Percentiles rank a stretch among this genome's conserved stretches.
phyloP scores from a whole-genome alignment of 495 filamentous ascomycete species.

The Aspergillus mulundensis region DNA sequence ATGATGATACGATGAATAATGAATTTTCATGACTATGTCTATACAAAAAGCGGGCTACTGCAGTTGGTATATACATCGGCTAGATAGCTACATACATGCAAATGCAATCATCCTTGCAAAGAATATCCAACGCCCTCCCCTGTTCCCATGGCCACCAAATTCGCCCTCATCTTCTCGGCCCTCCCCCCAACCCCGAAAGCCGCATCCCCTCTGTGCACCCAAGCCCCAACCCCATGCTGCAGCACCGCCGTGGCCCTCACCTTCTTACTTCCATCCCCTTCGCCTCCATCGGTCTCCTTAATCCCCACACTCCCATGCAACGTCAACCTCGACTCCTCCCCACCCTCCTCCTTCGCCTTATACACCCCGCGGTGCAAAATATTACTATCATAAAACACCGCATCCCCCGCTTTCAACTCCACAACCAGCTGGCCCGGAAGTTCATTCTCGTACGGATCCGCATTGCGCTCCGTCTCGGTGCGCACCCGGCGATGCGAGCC shows the following conservation, averaged over 20 bases:
- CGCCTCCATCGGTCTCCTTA: conserved; percentile 38
- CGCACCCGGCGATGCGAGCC: conserved; percentile 63
- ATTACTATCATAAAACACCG: conserved; percentile 85
- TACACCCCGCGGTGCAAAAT: conserved; percentile 82
- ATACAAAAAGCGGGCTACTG: background rate
- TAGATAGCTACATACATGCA: background rate
- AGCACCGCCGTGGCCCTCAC: conserved; percentile 71
- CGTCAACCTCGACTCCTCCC: conserved; percentile 61
- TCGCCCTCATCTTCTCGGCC: conserved; percentile 47
- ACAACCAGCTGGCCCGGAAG: conserved; percentile 63
- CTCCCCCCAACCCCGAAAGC: conserved; percentile 51
- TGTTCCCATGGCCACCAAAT: conserved; percentile 57
- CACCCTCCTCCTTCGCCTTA: conserved; percentile 35
- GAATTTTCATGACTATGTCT: conserved; percentile 13
- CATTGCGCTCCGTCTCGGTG: conserved; percentile 59
- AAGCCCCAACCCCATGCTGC: conserved; percentile 79
- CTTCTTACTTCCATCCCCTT: conserved; percentile 27
- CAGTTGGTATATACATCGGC: background rate
- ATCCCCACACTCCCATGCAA: conserved; percentile 77
- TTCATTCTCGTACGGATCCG: conserved; percentile 51
- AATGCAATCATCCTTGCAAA: conserved; percentile 34
- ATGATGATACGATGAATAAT: conserved; percentile 18
- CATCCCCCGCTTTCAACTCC: conserved; percentile 62
- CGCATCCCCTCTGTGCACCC: conserved; percentile 55
- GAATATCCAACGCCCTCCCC: conserved; percentile 58